phyloP scores from a whole-genome alignment of 108 stramenopile genomes.

The Parietichytrium sp. region DNA sequence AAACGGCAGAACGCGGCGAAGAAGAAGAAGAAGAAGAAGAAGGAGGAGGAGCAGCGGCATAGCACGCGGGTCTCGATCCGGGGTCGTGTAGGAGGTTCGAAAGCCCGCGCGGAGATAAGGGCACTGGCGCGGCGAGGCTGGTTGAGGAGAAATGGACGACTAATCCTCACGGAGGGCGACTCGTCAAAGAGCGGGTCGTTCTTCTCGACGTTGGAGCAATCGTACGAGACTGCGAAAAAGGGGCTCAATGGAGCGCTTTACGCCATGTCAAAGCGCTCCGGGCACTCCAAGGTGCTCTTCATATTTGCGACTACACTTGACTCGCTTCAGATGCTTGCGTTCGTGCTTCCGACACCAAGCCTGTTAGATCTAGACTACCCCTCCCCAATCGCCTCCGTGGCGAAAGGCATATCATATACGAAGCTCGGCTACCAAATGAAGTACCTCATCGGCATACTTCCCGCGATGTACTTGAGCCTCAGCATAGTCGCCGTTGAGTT shows the following conservation, averaged over 20 bases:
- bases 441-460: background rate
- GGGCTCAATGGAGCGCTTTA: slow-evolving; percentile 25
- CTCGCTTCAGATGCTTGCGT: slow-evolving; percentile 29
- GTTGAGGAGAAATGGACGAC: too few species aligned
- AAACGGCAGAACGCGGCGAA: too few species aligned
- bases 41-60: too few species aligned
- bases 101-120: too few species aligned
- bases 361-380: background rate
- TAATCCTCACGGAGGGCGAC: too few species aligned
- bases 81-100: too few species aligned
- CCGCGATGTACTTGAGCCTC: background rate
- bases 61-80: too few species aligned
- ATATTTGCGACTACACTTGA: background rate
- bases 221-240: background rate
- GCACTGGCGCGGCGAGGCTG: too few species aligned
- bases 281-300: background rate
- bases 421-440: slow-evolving; percentile 7
- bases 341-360: background rate
- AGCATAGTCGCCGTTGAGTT: background rate
- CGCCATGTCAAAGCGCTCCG: slow-evolving; percentile 8
- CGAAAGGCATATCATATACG: background rate
- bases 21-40: too few species aligned
- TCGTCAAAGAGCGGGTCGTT: too few species aligned
- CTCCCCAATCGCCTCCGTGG: background rate
- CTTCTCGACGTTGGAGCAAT: background rate